Base-by-base conservation (phyloP, 805 yeast species). In the Lachancea sp. region DNA sequence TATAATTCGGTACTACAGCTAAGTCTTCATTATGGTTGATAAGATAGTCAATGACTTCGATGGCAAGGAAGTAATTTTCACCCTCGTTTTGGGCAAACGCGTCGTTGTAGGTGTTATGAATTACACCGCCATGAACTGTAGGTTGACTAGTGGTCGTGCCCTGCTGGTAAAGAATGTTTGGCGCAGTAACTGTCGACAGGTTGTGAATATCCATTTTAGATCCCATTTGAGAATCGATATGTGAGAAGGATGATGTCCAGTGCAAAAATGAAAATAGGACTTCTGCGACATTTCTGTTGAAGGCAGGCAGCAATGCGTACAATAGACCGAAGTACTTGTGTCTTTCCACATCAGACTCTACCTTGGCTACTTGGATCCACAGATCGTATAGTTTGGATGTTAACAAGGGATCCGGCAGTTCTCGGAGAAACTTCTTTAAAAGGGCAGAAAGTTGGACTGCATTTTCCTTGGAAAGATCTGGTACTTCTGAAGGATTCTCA, bases 161-260 rank as follows among this genome's bases (percentile, higher is more conserved):
- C 46, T 72, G 74, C 1, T 81, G 63, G 51, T 81, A 82, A 29
- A 94, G 68, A 33, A 92, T 80, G 55, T 89, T 92, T 1, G 99
- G 99, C 0, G 97, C 84, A 36, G 92, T 72, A 2, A 92, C 99
- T 0, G 97, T 92, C 2, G 98, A 95, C 47, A 92, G 70, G 60
- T 92, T 92, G 58, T 88, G 95, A 24, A 84, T 77, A 58, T 90
- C 97, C 98, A 92, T 92, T 65, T 90, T 92, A 3, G 97, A 87
- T 1, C 92, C 92, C 17, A 78, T 76, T 50, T 84, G 89, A 52
- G 87, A 94, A 55, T 88, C 97, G 46, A 89, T 77, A 51, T 86
- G 89, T 1, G 97, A 84, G 65, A 92, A 92, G 2, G 97, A 85
- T 0, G 97, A 87, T 2, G 89, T 90, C 97, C 97, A 92, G 61